Conservation (phyloP, 768 basidiomycete genomes). For the Lactarius trivialis region DNA sequence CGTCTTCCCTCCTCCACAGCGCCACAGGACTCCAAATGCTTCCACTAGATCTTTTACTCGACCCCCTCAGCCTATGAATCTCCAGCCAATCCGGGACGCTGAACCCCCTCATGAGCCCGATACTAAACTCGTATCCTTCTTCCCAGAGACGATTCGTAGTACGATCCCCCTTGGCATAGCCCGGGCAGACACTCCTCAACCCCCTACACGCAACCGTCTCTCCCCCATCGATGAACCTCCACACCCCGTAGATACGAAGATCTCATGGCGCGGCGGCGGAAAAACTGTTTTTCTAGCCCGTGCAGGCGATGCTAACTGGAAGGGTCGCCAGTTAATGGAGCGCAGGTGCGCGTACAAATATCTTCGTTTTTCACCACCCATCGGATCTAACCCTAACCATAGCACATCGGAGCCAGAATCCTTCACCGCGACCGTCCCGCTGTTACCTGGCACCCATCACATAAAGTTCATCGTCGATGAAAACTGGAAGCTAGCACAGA, state of each 20-base stretch:
- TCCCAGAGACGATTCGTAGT: slow-evolving; percentile 54
- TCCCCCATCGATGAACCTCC: slow-evolving; percentile 21
- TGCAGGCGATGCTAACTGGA: slow-evolving; percentile 73
- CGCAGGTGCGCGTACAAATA: slow-evolving; percentile 43
- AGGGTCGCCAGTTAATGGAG: slow-evolving; percentile 58
- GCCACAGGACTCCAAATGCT: slow-evolving; percentile 27
- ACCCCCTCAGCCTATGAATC: slow-evolving; percentile 20
- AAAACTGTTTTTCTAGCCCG: slow-evolving; percentile 60
- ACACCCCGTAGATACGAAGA: slow-evolving; percentile 30
- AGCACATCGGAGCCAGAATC: slow-evolving; percentile 27
- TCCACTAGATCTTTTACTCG: slow-evolving; percentile 40
- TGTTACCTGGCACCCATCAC: slow-evolving; percentile 88
- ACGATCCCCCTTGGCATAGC: slow-evolving; percentile 50
- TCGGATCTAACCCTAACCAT: slow-evolving; percentile 16
- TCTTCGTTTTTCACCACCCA: slow-evolving; percentile 19
- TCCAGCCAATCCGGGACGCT: slow-evolving; percentile 7
- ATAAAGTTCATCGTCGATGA: slow-evolving; percentile 94
- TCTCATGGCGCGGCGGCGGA: slow-evolving; percentile 59
- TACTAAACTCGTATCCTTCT: slow-evolving; percentile 30
- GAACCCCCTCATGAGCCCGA: slow-evolving; percentile 26
- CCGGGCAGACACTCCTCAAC: slow-evolving; percentile 28
- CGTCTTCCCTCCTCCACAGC: slow-evolving; percentile 26
- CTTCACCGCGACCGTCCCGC: slow-evolving; percentile 38
- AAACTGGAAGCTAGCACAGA: slow-evolving; percentile 70
- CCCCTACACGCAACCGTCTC: slow-evolving; percentile 12